Evolutionary conservation across 2,329 filamentous ascomycete species (phyloP), one percentile per base, ranked within the genome.

Genomic region (Curvularia spicifera): DNA sequence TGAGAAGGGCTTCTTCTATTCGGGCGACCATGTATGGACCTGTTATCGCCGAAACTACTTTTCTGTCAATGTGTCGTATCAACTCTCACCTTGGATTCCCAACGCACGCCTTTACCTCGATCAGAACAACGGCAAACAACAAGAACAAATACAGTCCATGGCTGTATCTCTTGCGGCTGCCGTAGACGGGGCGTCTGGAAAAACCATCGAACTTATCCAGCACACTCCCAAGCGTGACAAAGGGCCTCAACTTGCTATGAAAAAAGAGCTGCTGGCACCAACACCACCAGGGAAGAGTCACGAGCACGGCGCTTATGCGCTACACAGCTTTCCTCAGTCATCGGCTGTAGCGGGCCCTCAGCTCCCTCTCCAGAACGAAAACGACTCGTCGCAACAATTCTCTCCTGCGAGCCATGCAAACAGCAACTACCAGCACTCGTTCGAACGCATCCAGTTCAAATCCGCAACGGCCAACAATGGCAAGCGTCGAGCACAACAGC

Each of bases 31-130:
- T 18, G 91, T 93, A 68, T 97, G 92, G 92, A 97, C 93, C 0
- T 96, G 93, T 78, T 97, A 97, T 74, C 85, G 93, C 33, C 85
- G 93, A 43, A 97, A 97, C 75, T 97, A 97, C 78, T 95, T 97
- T 74, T 89, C 91, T 0, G 92, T 95, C 52, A 86, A 89, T 51
- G 94, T 91, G 75, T 91, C 89, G 3, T 97, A 89, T 77, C 84
- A 84, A 12, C 79, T 97, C 24, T 82, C 83, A 40, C 90, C 90
- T 78, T 88, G 79, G 81, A 81, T 71, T 74, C 81, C 68, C 54
- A 80, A 85, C 9, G 77, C 79, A 15, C 83, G 87, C 26, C 78
- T 89, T 1, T 90, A 85, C 68, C 76, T 89, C 51, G 83, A 83
- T 60, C 77, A 78, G 53, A 71, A 76, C 18, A 76, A 79, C 29